phyloP scores from a whole-genome alignment of 2,329 filamentous ascomycete species.

The Cladosporium sp. region DNA sequence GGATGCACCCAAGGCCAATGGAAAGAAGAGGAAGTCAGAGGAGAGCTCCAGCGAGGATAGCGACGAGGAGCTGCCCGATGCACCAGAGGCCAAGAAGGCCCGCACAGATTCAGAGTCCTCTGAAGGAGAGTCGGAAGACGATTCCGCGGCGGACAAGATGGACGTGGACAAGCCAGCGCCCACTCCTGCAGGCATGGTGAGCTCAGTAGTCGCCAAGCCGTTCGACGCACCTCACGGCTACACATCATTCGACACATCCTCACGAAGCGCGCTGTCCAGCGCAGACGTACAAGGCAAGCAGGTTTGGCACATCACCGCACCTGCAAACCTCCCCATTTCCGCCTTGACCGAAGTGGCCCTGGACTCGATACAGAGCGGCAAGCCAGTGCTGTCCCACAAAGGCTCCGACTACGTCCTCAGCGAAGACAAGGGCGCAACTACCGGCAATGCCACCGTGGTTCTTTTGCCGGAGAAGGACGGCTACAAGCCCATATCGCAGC shows the following conservation, averaged over 20 bases:
- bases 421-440: constrained; percentile 14
- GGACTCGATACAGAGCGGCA: constrained; percentile 48
- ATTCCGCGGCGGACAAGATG: constrained; percentile 7
- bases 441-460: constrained; percentile 13
- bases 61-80: constrained; percentile 9
- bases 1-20: constrained; percentile 20
- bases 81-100: constrained; percentile 10
- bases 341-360: constrained; percentile 60
- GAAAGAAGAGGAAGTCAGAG: constrained; percentile 25
- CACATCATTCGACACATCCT: constrained; percentile 39
- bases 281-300: constrained; percentile 62
- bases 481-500: constrained; percentile 34
- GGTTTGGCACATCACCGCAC: constrained; percentile 74
- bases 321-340: constrained; percentile 61
- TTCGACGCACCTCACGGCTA: constrained; percentile 39
- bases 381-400: constrained; percentile 55
- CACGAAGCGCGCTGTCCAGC: constrained; percentile 36
- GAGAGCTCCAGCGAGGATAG: constrained; percentile 14
- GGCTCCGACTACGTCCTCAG: constrained; percentile 51
- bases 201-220: constrained; percentile 17
- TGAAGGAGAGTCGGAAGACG: constrained; percentile 3
- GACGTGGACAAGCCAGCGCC: constrained; percentile 10
- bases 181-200: constrained; percentile 4
- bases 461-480: constrained; percentile 21
- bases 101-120: constrained; percentile 9